Evolutionary conservation across 208 protist species (phyloP).

Genomic region (Entamoeba dispar): DNA sequence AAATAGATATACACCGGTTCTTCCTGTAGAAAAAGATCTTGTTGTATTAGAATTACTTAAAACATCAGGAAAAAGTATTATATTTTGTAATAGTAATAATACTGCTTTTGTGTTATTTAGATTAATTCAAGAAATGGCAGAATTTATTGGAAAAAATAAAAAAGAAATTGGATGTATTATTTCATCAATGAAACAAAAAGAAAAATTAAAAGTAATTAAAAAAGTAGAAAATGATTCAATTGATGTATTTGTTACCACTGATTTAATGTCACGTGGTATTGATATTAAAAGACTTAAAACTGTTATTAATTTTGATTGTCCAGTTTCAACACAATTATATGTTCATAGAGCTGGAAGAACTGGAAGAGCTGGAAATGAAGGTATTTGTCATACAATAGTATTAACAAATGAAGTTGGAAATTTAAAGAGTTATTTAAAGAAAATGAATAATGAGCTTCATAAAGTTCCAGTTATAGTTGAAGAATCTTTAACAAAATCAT

Average conservation of each 20-base stretch:
- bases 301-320: slow-evolving; percentile 71
- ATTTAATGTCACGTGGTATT: slow-evolving; percentile 44
- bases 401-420: background rate
- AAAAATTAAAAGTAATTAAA: background rate
- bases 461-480: too few species aligned
- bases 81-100: background rate
- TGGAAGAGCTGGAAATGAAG: slow-evolving; percentile 48
- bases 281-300: slow-evolving; percentile 69
- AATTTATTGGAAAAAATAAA: background rate
- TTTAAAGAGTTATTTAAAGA: too few species aligned
- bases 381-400: background rate
- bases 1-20: background rate
- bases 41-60: background rate
- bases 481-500: too few species aligned
- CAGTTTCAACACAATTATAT: slow-evolving; percentile 65
- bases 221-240: background rate
- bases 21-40: background rate
- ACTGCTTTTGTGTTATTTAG: background rate
- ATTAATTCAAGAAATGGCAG: background rate
- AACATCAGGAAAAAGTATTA: background rate
- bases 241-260: slow-evolving; percentile 43
- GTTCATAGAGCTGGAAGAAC: slow-evolving; percentile 74
- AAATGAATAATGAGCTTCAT: too few species aligned
- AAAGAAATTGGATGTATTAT: background rate
- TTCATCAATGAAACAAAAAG: background rate